Percentiles rank a stretch among this genome's conserved stretches.
Conservation (phyloP, 495 filamentous ascomycete species). For the Neurospora sp. region DNA sequence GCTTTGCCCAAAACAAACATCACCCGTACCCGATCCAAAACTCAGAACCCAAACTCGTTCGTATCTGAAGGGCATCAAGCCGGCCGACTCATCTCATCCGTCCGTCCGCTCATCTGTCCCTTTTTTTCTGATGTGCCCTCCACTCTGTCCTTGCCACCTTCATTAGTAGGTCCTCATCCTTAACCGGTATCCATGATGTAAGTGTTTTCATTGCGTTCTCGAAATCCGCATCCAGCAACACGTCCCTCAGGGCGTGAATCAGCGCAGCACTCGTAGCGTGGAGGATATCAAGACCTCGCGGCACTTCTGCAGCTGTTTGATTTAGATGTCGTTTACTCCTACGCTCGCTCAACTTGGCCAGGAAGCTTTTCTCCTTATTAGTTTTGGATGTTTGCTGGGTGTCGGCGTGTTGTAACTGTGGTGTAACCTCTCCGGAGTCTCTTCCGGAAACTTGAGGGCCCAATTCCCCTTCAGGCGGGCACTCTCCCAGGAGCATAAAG, state of each 20-base stretch:
- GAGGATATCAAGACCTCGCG: constrained; percentile 64
- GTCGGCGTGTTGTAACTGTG: constrained; percentile 4
- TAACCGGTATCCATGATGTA: constrained; percentile 91
- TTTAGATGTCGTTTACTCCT: background rate
- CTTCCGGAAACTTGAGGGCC: constrained; percentile 8
- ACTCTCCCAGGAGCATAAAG: constrained; percentile 92
- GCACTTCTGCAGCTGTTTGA: constrained; percentile 1
- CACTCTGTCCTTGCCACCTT: constrained; percentile 87
- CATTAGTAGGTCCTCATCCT: constrained; percentile 92
- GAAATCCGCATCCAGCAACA: constrained; percentile 88
- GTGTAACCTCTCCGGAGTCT: background rate
- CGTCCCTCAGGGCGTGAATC: constrained; percentile 84
- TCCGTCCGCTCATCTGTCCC: constrained; percentile 18
- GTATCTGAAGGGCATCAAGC: background rate
- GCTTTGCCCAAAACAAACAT: background rate
- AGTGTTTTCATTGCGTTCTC: constrained; percentile 97
- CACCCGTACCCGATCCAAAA: background rate
- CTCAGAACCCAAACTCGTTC: background rate
- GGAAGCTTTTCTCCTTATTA: background rate
- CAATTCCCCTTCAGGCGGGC: constrained; percentile 17
- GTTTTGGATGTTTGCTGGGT: background rate
- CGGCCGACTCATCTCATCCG: background rate
- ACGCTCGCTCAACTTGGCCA: background rate
- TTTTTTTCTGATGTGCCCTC: constrained; percentile 51
- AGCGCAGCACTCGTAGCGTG: constrained; percentile 87